Evolutionary conservation across 371 early-diverging fungal species (phyloP), one percentile per base, ranked within the genome.

Genomic region (Mucor circinelloides): DNA sequence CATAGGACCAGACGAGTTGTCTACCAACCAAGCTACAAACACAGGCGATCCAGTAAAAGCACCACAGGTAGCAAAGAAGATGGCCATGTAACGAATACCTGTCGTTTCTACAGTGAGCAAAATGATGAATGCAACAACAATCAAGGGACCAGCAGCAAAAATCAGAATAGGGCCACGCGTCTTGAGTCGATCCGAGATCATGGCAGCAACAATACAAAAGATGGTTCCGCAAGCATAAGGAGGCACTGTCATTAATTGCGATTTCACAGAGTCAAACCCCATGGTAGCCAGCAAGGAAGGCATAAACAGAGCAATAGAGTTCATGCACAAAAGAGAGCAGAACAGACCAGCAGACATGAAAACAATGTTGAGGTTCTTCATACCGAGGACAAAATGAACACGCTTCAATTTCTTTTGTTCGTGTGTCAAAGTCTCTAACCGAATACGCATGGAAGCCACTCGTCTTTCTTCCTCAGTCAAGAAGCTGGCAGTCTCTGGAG

Each of bases 381-480:
- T 77, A 12, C 78, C 83, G n/a, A 71, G 67, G 13, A 72, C 56
- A 52, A 83, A 68, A 25, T 87, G 82, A 0, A 31, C 12, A 61
- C 75, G 75, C 13, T 78, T 74, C 52, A 84, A 69, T 2, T 66
- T 56, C 1, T 67, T 64, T 44, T 81, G 73, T 13, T 63, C 69
- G 2, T 74, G 63, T 10, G 74, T 72, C 19, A 80, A 76, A 6
- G 74, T 74, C 42, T 86, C 82, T 27, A 78, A 54, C 5, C 61
- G 64, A 25, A 88, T 75, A 27, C 88, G 67, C 21, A 69, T 21
- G 4, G 69, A 65, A 2, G 84, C 84, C 38, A 86, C 60, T 3
- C 64, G 72, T 17, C 77, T 70, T 65, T 91, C 90, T 64, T 80
- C 78, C 0, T 73, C 59, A 9, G 81, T 86, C 61, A 91, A 74